Conservation (phyloP, 2,329 filamentous ascomycete species). For the Colletotrichum sansevieriae region DNA sequence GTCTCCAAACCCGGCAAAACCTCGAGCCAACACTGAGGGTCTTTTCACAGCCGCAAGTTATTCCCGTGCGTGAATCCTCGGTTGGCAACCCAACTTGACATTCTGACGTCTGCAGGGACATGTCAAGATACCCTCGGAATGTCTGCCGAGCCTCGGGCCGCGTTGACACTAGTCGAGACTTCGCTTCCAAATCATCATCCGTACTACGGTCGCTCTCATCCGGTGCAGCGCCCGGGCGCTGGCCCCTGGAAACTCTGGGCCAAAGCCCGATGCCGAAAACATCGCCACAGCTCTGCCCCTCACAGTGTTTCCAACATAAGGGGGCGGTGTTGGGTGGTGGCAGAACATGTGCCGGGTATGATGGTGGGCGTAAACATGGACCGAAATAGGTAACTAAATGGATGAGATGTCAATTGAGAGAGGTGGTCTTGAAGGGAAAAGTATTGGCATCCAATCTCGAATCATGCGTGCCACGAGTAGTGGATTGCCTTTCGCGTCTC, state of each 20-base stretch:
- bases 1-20: background rate
- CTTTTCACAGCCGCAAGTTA: background rate
- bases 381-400: background rate
- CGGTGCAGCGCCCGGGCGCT: slow-evolving; percentile 1
- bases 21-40: background rate
- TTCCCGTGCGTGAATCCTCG: background rate
- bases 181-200: slow-evolving; percentile 7
- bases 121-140: background rate
- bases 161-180: background rate
- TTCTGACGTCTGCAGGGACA: slow-evolving; percentile 25
- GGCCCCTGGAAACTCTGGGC: background rate
- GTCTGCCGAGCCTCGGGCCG: slow-evolving; percentile 1
- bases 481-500: background rate
- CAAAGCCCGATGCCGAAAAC: background rate
- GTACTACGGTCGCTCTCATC: slow-evolving; percentile 12
- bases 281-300: slow-evolving; percentile 1
- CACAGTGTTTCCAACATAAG: slow-evolving; percentile 1
- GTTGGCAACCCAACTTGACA: background rate
- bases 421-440: background rate
- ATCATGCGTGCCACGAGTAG: background rate
- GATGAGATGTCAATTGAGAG: slow-evolving; percentile 1
- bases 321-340: background rate
- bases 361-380: background rate
- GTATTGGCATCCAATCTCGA: background rate
- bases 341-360: background rate